Evolutionary conservation across 495 filamentous ascomycete genomes (phyloP).

Genomic region (Sporormia fimetaria): DNA sequence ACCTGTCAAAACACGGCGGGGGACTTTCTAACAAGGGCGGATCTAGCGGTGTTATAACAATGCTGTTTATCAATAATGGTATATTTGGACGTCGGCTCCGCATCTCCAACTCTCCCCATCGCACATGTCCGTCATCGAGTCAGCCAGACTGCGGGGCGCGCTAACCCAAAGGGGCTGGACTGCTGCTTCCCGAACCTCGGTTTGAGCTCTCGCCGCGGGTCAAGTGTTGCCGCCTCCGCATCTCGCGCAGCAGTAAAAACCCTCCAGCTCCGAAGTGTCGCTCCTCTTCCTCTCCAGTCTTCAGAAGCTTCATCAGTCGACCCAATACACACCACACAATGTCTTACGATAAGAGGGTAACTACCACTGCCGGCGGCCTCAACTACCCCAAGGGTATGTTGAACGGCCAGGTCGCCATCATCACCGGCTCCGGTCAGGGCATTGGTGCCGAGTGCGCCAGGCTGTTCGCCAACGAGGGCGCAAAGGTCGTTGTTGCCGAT

Average conservation of each 20-base stretch:
- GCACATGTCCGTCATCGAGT: too few relatives aligned
- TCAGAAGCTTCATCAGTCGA: not conserved
- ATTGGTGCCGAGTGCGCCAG: slow-evolving; percentile 76
- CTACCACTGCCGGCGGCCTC: slow-evolving; percentile 62
- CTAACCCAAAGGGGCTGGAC: not conserved
- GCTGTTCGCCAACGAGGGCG: slow-evolving; percentile 75
- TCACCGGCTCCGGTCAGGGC: slow-evolving; percentile 79
- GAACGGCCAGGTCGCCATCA: slow-evolving; percentile 69
- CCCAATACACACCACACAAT: too few relatives aligned
- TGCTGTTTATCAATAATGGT: too few relatives aligned
- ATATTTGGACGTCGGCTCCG: too few relatives aligned
- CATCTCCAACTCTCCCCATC: too few relatives aligned
- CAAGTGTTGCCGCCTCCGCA: slow-evolving; percentile 14
- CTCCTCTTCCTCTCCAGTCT: not conserved
- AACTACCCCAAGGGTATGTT: slow-evolving; percentile 71
- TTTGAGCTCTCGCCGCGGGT: slow-evolving; percentile 1
- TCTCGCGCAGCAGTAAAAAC: not conserved
- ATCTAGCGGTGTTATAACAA: too few relatives aligned
- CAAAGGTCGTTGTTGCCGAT: slow-evolving; percentile 71
- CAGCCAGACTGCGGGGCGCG: not conserved
- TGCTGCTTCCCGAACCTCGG: slow-evolving; percentile 5
- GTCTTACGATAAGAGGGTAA: too few relatives aligned
- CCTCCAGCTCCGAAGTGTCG: not conserved
- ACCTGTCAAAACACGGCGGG: too few relatives aligned
- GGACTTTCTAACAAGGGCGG: too few relatives aligned